Evolutionary conservation across 2,329 filamentous ascomycete genomes (phyloP).

Genomic region (Tolypocladium sp.): DNA sequence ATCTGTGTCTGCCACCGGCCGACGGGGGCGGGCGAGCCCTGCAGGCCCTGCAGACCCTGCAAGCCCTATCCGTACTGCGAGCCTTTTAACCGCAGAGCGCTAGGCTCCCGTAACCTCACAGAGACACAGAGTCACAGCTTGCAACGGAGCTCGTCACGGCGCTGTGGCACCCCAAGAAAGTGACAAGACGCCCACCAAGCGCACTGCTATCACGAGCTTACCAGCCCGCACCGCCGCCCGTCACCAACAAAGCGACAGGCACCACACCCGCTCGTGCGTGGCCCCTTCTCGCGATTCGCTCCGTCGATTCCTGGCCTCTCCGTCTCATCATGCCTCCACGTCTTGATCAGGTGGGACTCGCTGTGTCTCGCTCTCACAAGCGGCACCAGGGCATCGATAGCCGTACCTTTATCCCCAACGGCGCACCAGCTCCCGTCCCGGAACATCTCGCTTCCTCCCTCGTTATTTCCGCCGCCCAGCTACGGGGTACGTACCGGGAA

Average conservation of each 20-base stretch:
- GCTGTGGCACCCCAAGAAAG: neutral
- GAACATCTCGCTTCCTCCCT: neutral
- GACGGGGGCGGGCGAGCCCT: neutral
- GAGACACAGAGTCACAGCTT: neutral
- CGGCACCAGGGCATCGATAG: neutral
- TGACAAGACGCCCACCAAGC: neutral
- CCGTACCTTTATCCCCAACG: neutral
- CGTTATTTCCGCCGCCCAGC: neutral
- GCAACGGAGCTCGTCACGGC: neutral
- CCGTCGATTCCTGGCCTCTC: neutral
- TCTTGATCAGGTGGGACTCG: neutral
- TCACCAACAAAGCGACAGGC: neutral
- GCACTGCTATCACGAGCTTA: neutral
- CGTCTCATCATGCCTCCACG: neutral
- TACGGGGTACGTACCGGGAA: neutral
- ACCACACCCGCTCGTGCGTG: neutral
- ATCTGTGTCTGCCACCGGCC: constrained; percentile 1
- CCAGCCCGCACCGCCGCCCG: neutral
- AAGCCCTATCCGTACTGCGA: neutral
- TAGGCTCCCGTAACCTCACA: neutral
- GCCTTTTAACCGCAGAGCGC: neutral
- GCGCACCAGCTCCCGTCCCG: neutral
- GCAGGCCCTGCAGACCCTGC: neutral
- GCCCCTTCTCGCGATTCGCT: neutral
- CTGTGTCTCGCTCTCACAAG: neutral